A percentile compares a stretch with the other conserved stretches of the same genome.
Evolutionary conservation across 345 rosid species (phyloP).

Genomic region (Salix suchowensis): DNA sequence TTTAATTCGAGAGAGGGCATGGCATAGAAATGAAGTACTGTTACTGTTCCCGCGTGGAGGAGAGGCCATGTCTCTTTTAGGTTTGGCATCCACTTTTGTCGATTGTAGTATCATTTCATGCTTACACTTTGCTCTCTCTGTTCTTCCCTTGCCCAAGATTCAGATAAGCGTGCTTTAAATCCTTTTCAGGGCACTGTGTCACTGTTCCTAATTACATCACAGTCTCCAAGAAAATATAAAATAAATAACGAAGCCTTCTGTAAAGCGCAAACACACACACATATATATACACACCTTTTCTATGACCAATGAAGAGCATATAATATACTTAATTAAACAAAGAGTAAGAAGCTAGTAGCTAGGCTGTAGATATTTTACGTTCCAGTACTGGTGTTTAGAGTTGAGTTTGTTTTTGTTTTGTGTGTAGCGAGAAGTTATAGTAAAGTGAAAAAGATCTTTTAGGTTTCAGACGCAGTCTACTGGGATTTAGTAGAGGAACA

Average conservation of each 20-base stretch:
- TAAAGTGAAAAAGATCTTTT: background rate
- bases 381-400: background rate
- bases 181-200: conserved; percentile 17
- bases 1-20: background rate
- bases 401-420: background rate
- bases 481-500: background rate
- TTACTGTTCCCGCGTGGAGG: conserved; percentile 7
- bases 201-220: conserved; percentile 2
- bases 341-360: background rate
- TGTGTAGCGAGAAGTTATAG: background rate
- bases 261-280: background rate
- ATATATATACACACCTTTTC: background rate
- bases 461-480: background rate
- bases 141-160: background rate
- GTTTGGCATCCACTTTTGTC: conserved; percentile 16
- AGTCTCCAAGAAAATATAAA: background rate
- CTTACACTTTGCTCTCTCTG: background rate
- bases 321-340: background rate
- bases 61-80: background rate
- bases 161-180: conserved; percentile 18
- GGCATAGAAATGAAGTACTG: background rate
- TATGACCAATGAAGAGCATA: background rate
- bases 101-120: conserved; percentile 13
- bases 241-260: background rate
- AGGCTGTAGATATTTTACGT: background rate